These are phyloP conservation scores for Botrytis aclada DNA, from an alignment of 2,329 filamentous ascomycete species.

Conservation along the genomic window DNA sequence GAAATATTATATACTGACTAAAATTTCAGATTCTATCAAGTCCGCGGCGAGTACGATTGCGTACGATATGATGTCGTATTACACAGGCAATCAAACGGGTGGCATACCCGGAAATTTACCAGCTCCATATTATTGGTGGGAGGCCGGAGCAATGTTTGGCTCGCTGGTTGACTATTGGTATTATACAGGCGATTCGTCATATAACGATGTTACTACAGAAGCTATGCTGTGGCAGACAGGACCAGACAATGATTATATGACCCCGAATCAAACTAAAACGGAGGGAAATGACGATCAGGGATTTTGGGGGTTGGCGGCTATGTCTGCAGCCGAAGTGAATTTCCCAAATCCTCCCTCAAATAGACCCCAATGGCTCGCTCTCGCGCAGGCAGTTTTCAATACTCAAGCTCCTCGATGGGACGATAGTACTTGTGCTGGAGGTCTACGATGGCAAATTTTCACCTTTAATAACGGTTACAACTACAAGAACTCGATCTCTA, in stretches of 20 bases:
- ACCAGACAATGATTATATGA: conserved; percentile 72
- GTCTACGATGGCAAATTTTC: conserved; percentile 82
- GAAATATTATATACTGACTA: background rate
- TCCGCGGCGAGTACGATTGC: conserved; percentile 39
- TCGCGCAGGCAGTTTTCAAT: conserved; percentile 80
- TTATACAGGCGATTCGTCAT: conserved; percentile 70
- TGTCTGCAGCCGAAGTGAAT: conserved; percentile 67
- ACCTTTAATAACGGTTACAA: conserved; percentile 77
- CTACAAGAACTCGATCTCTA: conserved; percentile 68
- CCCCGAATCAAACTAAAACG: conserved; percentile 64
- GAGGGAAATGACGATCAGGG: conserved; percentile 74
- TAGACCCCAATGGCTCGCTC: conserved; percentile 64
- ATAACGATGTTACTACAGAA: conserved; percentile 64
- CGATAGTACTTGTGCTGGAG: conserved; percentile 63
- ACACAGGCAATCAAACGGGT: conserved; percentile 50
- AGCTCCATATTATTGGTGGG: conserved; percentile 56
- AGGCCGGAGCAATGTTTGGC: conserved; percentile 68
- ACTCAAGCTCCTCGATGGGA: conserved; percentile 75
- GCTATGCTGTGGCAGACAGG: conserved; percentile 75
- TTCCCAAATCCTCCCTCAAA: conserved; percentile 55
- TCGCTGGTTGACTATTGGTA: conserved; percentile 81
- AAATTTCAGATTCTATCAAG: conserved; percentile 36
- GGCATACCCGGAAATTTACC: conserved; percentile 52
- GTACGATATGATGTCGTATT: conserved; percentile 50
- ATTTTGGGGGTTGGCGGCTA: conserved; percentile 69